Conservation (phyloP, 139 green algal genomes). For the Chlorella vulgaris region DNA sequence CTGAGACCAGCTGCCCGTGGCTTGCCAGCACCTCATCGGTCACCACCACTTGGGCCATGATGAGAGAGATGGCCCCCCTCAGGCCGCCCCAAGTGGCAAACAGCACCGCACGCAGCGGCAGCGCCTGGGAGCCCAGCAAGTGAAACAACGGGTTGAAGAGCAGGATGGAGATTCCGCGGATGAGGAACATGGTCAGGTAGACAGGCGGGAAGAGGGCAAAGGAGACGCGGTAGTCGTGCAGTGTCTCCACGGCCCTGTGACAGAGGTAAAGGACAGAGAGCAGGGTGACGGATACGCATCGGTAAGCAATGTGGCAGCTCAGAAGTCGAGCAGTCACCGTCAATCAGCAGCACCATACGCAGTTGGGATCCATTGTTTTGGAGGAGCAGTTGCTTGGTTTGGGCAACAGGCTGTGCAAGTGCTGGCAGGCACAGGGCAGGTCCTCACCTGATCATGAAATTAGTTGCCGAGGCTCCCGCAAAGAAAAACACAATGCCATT, state of each 20-base stretch:
- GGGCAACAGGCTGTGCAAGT: no score
- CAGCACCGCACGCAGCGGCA: constrained; percentile 29
- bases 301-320: no score
- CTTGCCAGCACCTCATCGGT: constrained; percentile 1
- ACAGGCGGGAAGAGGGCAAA: constrained; percentile 41
- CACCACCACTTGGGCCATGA: constrained; percentile 55
- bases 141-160: constrained; percentile 36
- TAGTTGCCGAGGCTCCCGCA: constrained; percentile 68
- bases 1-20: background rate
- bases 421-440: no score
- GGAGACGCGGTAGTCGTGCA: constrained; percentile 16
- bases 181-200: constrained; percentile 39
- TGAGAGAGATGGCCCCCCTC: constrained; percentile 80
- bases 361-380: no score
- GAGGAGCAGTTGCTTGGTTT: no score
- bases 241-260: constrained; percentile 13
- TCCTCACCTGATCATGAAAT: constrained; percentile 77
- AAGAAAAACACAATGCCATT: constrained; percentile 88
- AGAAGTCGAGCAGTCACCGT: no score
- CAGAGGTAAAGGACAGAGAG: no score
- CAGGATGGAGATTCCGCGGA: constrained; percentile 24
- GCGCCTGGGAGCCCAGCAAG: constrained; percentile 7
- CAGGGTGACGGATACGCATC: no score
- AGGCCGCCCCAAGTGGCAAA: constrained; percentile 76
- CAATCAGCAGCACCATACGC: no score